Evolutionary conservation across 192 early-diverging fungal genomes (phyloP).

Genomic region (Backusella sp.): DNA sequence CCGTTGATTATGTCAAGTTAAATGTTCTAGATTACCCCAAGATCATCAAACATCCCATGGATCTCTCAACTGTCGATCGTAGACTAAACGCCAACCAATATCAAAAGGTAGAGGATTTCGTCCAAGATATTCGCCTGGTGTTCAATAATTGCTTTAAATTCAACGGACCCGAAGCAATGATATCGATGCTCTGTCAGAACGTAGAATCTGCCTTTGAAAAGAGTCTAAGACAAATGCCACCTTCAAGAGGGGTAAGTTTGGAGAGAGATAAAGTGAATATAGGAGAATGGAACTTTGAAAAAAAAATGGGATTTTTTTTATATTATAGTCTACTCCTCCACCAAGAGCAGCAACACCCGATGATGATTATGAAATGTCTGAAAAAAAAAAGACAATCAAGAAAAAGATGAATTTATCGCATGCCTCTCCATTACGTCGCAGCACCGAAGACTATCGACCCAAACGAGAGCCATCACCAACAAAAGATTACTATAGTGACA

Average conservation of each 20-base stretch:
- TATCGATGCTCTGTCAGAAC: conserved; percentile 62
- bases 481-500: conserved; percentile 31
- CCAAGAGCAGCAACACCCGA: conserved; percentile 21
- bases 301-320: background rate
- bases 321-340: conserved; percentile 14
- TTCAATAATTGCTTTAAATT: conserved; percentile 78
- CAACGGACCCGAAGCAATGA: conserved; percentile 66
- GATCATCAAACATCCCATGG: conserved; percentile 73
- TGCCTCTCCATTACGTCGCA: conserved; percentile 32
- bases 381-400: background rate
- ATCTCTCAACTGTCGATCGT: conserved; percentile 66
- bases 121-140: conserved; percentile 65
- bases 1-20: conserved; percentile 67
- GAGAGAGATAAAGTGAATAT: background rate
- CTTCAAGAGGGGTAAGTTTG: conserved; percentile 45
- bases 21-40: conserved; percentile 73
- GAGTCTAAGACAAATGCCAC: conserved; percentile 65
- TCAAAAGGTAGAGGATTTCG: conserved; percentile 59
- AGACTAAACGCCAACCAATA: conserved; percentile 63
- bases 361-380: background rate
- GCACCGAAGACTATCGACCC: conserved; percentile 56
- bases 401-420: conserved; percentile 17
- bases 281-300: too few species aligned
- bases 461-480: conserved; percentile 63
- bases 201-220: conserved; percentile 64